Percentiles rank a stretch among this genome's conserved stretches.
Evolutionary conservation across 768 basidiomycete species (phyloP).

Genomic region (Mrakia frigida): DNA sequence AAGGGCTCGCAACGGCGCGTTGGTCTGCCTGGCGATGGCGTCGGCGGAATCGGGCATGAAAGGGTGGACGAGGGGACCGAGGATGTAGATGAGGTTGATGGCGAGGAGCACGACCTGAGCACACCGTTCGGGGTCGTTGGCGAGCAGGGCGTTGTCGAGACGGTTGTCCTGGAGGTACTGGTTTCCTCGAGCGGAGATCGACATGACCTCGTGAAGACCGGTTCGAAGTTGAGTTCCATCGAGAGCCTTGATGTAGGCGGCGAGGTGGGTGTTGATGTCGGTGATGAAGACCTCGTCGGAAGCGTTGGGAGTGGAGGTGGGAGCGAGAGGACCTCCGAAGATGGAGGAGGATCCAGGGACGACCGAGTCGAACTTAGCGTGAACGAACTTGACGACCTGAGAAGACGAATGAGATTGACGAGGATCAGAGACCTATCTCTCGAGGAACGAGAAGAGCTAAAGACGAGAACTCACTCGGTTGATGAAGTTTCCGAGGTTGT

Average conservation of each 20-base stretch:
- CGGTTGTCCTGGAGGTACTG: slow-evolving; percentile 88
- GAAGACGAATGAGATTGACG: neutral
- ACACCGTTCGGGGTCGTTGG: slow-evolving; percentile 73
- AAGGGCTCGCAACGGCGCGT: slow-evolving; percentile 77
- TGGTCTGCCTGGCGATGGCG: slow-evolving; percentile 75
- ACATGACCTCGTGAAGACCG: slow-evolving; percentile 84
- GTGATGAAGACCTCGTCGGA: slow-evolving; percentile 63
- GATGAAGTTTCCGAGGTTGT: slow-evolving; percentile 98
- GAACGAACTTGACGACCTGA: slow-evolving; percentile 74
- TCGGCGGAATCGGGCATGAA: slow-evolving; percentile 92
- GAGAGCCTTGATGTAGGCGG: slow-evolving; percentile 78
- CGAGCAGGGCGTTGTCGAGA: slow-evolving; percentile 82
- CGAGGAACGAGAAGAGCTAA: neutral
- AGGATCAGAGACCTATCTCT: neutral
- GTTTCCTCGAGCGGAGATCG: slow-evolving; percentile 81
- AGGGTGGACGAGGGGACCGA: slow-evolving; percentile 80
- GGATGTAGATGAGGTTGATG: slow-evolving; percentile 82
- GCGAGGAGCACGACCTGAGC: slow-evolving; percentile 85
- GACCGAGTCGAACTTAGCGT: slow-evolving; percentile 70
- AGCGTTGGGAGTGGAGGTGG: slow-evolving; percentile 53
- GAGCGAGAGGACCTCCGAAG: slow-evolving; percentile 59
- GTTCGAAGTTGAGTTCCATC: slow-evolving; percentile 83
- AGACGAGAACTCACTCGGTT: slow-evolving; percentile 58
- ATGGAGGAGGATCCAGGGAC: slow-evolving; percentile 73
- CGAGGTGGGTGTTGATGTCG: slow-evolving; percentile 70